Conservation (phyloP, 345 rosid genomes). For the Microthlaspi erraticum region DNA sequence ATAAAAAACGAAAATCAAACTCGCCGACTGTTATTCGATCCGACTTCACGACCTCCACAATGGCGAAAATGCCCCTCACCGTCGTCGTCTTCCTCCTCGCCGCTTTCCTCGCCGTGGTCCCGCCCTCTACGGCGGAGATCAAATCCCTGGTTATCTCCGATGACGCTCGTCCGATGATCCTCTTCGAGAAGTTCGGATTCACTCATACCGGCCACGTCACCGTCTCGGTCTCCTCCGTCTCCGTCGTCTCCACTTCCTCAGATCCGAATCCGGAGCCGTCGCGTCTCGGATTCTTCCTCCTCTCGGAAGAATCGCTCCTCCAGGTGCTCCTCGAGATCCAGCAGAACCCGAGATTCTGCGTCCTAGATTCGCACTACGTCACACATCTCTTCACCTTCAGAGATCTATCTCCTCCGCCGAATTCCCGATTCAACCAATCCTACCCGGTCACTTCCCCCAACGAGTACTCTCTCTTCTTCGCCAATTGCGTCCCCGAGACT, state of each 20-base stretch:
- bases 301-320: constrained; percentile 85
- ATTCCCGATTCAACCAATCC: constrained; percentile 60
- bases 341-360: constrained; percentile 79
- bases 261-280: constrained; percentile 60
- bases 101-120: constrained; percentile 38
- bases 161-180: constrained; percentile 92
- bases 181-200: constrained; percentile 96
- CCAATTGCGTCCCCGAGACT: constrained; percentile 83
- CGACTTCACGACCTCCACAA: constrained; percentile 9
- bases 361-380: constrained; percentile 75
- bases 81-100: constrained; percentile 42
- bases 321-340: constrained; percentile 85
- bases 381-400: constrained; percentile 71
- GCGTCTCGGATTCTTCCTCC: constrained; percentile 91
- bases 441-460: constrained; percentile 73
- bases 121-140: constrained; percentile 64
- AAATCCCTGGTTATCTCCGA: constrained; percentile 61
- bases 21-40: constrained; percentile 32
- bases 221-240: constrained; percentile 68
- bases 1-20: constrained; percentile 21
- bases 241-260: constrained; percentile 58
- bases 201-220: constrained; percentile 77
- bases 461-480: constrained; percentile 88
- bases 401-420: constrained; percentile 82
- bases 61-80: constrained; percentile 53